Evolutionary conservation across 345 rosid species (phyloP).

Genomic region (Populus nigra): DNA sequence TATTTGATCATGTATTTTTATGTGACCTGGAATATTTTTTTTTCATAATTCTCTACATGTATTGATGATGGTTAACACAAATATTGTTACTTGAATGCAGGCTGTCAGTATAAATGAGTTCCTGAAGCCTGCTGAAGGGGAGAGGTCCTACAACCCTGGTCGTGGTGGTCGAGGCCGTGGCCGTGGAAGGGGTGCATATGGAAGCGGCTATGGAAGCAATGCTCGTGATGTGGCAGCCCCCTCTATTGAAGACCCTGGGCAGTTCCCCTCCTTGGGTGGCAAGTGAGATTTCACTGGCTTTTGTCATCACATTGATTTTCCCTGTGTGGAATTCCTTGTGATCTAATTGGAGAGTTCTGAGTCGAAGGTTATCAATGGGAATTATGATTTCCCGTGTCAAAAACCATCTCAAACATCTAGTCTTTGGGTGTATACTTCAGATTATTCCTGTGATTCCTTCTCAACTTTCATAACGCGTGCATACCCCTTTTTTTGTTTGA

Average conservation of each 20-base stretch:
- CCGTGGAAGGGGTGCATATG: slow-evolving; percentile 67
- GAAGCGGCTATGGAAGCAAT: slow-evolving; percentile 39
- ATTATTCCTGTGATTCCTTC: slow-evolving; percentile 18
- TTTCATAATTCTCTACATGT: no score
- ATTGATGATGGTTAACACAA: neutral
- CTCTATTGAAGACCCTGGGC: slow-evolving; percentile 68
- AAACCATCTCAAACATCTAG: slow-evolving; percentile 22
- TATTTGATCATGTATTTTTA: neutral
- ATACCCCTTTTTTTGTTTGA: neutral
- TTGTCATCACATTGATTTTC: slow-evolving; percentile 7
- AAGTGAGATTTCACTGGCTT: slow-evolving; percentile 44
- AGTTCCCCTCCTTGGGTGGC: slow-evolving; percentile 91
- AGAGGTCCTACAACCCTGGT: slow-evolving; percentile 48
- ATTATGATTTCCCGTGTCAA: slow-evolving; percentile 25
- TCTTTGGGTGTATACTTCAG: slow-evolving; percentile 51
- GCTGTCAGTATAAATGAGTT: slow-evolving; percentile 89
- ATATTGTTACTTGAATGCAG: slow-evolving; percentile 31
- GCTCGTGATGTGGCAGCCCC: slow-evolving; percentile 51
- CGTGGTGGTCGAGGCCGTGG: slow-evolving; percentile 79
- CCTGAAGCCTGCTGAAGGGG: slow-evolving; percentile 93
- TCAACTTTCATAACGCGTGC: slow-evolving; percentile 23
- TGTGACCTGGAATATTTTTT: neutral
- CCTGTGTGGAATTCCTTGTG: slow-evolving; percentile 20
- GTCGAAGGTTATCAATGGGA: slow-evolving; percentile 28
- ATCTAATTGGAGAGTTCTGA: slow-evolving; percentile 13